A percentile compares a stretch with the other conserved stretches of the same genome.
These are phyloP conservation scores for Aspergillus cejpii DNA, from an alignment of 2,329 filamentous ascomycete species.

Conservation along the genomic window DNA sequence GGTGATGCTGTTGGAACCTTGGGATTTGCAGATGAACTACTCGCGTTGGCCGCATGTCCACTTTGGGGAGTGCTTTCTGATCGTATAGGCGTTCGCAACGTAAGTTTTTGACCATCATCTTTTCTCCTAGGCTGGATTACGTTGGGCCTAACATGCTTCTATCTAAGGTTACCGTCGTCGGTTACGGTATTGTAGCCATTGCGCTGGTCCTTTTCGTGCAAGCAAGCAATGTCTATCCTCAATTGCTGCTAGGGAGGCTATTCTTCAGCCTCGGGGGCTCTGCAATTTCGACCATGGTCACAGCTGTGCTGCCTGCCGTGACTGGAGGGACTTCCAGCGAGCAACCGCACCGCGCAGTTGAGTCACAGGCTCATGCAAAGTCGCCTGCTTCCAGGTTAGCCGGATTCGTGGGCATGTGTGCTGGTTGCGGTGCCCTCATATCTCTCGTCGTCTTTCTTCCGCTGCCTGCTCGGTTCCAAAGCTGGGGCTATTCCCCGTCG, in stretches of 20 bases:
- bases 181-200: slow-evolving; percentile 74
- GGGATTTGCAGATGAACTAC: slow-evolving; percentile 46
- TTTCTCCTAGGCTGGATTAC: not conserved
- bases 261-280: slow-evolving; percentile 87
- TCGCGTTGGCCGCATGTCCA: slow-evolving; percentile 45
- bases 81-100: slow-evolving; percentile 44
- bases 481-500: slow-evolving; percentile 63
- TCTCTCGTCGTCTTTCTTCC: slow-evolving; percentile 78
- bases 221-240: slow-evolving; percentile 78
- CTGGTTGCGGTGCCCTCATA: slow-evolving; percentile 82
- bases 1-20: slow-evolving; percentile 55
- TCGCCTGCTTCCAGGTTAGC: slow-evolving; percentile 61
- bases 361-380: slow-evolving; percentile 10
- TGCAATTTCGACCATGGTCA: slow-evolving; percentile 97
- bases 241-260: slow-evolving; percentile 74
- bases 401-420: slow-evolving; percentile 85
- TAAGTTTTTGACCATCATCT: slow-evolving; percentile 22
- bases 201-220: slow-evolving; percentile 76
- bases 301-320: slow-evolving; percentile 76
- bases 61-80: slow-evolving; percentile 47
- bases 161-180: slow-evolving; percentile 55
- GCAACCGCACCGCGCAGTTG: slow-evolving; percentile 4
- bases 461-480: slow-evolving; percentile 71
- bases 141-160: slow-evolving; percentile 1
- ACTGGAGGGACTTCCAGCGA: slow-evolving; percentile 37